A percentile compares a stretch with the other conserved stretches of the same genome.
phyloP scores from a whole-genome alignment of 495 filamentous ascomycete species.

The Xeromyces bisporus region DNA sequence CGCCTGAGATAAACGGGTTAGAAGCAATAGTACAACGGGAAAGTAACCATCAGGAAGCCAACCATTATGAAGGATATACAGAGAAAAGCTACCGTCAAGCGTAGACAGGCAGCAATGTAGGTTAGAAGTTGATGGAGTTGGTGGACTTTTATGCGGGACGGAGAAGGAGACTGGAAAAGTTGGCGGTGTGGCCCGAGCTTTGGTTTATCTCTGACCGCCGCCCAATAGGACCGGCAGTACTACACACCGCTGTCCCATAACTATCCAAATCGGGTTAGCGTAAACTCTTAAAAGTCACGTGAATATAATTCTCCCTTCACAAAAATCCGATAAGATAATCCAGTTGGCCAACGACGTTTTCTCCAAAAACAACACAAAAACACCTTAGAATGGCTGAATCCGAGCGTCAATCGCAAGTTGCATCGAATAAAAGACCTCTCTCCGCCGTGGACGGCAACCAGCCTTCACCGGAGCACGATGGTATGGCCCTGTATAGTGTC shows the following conservation, averaged over 20 bases:
- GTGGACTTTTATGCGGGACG: not conserved
- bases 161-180: constrained; percentile 17
- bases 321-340: not conserved
- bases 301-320: too few species aligned
- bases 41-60: not conserved
- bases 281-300: too few species aligned
- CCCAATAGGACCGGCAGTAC: not conserved
- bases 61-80: constrained; percentile 18
- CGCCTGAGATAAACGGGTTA: constrained; percentile 13
- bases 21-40: constrained; percentile 2
- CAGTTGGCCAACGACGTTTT: too few species aligned
- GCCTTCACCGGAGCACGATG: constrained; percentile 9
- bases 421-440: constrained; percentile 19
- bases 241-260: too few species aligned
- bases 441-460: constrained; percentile 21
- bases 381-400: constrained; percentile 16
- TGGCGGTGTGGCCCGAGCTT: constrained; percentile 14
- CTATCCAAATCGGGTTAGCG: too few species aligned
- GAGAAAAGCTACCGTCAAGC: constrained; percentile 6
- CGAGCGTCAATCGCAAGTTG: constrained; percentile 8
- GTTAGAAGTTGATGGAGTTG: constrained; percentile 5
- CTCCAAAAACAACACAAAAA: not conserved
- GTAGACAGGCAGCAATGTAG: constrained; percentile 10
- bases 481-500: constrained; percentile 12
- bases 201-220: too few species aligned